phyloP scores from a whole-genome alignment of 192 early-diverging fungal genomes.

The Geranomyces michiganensis region DNA sequence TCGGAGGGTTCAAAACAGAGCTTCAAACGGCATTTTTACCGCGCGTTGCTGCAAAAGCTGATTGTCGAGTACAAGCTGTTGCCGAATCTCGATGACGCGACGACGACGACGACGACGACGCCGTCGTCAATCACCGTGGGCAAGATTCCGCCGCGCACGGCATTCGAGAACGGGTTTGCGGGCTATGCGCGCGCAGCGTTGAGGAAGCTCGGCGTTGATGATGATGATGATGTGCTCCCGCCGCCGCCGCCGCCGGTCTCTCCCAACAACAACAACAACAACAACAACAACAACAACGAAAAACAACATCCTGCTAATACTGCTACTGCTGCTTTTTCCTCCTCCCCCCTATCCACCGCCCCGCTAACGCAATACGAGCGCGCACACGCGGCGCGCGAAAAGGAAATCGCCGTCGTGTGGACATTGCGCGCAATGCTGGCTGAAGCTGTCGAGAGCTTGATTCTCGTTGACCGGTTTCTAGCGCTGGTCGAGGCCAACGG shows the following conservation, averaged over 20 bases:
- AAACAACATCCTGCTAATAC: not conserved
- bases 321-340: too few relatives aligned
- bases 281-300: too few relatives aligned
- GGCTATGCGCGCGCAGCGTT: conserved; percentile 58
- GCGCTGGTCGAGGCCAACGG: conserved; percentile 54
- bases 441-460: conserved; percentile 74
- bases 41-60: conserved; percentile 69
- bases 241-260: too few relatives aligned
- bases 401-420: conserved; percentile 78
- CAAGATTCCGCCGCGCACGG: conserved; percentile 21
- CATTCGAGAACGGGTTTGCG: conserved; percentile 35
- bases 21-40: conserved; percentile 72
- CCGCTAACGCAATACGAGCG: conserved; percentile 33
- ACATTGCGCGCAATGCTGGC: conserved; percentile 76
- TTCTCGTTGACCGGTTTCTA: conserved; percentile 76
- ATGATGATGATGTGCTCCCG: not conserved
- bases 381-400: conserved; percentile 36
- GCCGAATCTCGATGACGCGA: conserved; percentile 15
- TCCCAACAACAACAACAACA: too few relatives aligned
- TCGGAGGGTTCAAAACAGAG: conserved; percentile 52
- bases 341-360: not conserved
- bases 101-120: too few relatives aligned
- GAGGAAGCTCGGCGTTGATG: conserved; percentile 46
- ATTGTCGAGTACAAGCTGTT: conserved; percentile 34
- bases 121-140: conserved; percentile 30